Evolutionary conservation across 1,139 yeast species (phyloP).

Genomic region (Geotrichum histeridarum): DNA sequence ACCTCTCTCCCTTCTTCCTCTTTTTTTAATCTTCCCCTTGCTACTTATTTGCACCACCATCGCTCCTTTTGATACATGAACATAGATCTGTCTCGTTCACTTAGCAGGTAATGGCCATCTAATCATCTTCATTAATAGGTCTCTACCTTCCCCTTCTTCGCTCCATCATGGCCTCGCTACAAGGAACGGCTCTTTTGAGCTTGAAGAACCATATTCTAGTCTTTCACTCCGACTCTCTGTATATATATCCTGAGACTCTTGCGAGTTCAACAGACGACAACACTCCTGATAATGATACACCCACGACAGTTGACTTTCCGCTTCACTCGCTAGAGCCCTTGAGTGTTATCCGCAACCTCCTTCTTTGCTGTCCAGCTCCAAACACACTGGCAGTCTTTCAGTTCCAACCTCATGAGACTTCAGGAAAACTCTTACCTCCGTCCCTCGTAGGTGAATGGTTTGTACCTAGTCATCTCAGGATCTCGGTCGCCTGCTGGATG

Average conservation of each 20-base stretch:
- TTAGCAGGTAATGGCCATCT: too few species aligned
- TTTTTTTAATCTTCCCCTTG: too few species aligned
- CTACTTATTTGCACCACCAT: too few species aligned
- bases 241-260: constrained; percentile 7
- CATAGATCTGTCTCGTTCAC: too few species aligned
- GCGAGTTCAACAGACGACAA: background rate
- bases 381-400: constrained; percentile 13
- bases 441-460: constrained; percentile 6
- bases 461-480: constrained; percentile 8
- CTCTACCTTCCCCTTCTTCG: background rate
- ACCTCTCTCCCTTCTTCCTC: too few species aligned
- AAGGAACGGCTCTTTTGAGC: constrained; percentile 13
- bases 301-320: constrained; percentile 7
- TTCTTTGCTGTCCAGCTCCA: constrained; percentile 13
- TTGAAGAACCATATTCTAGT: constrained; percentile 2
- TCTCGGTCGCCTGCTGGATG: constrained; percentile 19
- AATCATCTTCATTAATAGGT: too few species aligned
- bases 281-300: background rate
- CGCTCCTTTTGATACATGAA: too few species aligned
- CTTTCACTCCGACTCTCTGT: constrained; percentile 7
- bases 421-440: constrained; percentile 4
- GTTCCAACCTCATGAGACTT: constrained; percentile 1
- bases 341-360: constrained; percentile 3
- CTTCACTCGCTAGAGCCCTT: constrained; percentile 11
- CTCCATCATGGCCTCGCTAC: constrained; percentile 6